Evolutionary conservation across 139 green algal genomes (phyloP).

Genomic region (Marvania coccoides): DNA sequence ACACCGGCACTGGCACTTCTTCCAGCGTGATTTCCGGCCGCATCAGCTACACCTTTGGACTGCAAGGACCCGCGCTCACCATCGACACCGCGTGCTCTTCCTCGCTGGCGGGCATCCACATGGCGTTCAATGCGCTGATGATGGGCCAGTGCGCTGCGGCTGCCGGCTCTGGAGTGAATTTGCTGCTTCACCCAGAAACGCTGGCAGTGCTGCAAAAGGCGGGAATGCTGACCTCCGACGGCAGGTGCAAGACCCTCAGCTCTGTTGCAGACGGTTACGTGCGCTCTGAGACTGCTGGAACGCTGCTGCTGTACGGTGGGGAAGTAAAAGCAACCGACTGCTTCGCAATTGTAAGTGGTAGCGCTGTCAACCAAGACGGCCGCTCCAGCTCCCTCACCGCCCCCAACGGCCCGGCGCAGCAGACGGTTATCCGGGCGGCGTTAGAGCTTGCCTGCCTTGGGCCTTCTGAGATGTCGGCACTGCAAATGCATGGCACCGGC

Average conservation of each 20-base stretch:
- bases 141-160: constrained; percentile 22
- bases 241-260: constrained; percentile 54
- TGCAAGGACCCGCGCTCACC: constrained; percentile 28
- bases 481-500: constrained; percentile 74
- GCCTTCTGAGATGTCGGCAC: constrained; percentile 2
- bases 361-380: constrained; percentile 52
- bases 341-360: constrained; percentile 19
- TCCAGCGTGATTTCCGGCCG: constrained; percentile 37
- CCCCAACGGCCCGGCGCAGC: constrained; percentile 52
- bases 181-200: constrained; percentile 30
- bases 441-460: constrained; percentile 11
- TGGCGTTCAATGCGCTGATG: constrained; percentile 39
- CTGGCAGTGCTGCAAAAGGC: constrained; percentile 36
- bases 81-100: constrained; percentile 82
- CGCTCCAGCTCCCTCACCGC: constrained; percentile 48
- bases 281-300: constrained; percentile 44
- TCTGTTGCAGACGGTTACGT: constrained; percentile 46
- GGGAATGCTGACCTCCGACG: constrained; percentile 28
- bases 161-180: constrained; percentile 25
- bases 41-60: constrained; percentile 49
- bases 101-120: constrained; percentile 63
- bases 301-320: constrained; percentile 23
- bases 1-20: constrained; percentile 34
- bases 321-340: not conserved
- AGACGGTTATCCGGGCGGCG: constrained; percentile 30